These are phyloP conservation scores for Phytophthora brassicae DNA, from an alignment of 352 stramenopile genomes.

Conservation along the genomic window DNA sequence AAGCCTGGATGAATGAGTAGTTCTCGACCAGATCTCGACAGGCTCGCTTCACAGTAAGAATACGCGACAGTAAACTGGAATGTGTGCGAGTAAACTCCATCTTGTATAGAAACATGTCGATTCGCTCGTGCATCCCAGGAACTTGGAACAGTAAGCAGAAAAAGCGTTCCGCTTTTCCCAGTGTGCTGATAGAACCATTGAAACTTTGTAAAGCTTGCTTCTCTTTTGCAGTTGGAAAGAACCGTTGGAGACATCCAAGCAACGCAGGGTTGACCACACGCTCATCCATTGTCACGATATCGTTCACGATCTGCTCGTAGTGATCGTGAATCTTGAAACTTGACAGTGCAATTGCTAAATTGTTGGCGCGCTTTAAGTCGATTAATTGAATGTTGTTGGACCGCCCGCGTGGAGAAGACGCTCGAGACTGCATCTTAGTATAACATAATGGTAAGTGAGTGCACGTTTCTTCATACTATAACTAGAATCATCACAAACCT, in stretches of 20 bases:
- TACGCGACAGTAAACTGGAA: conserved; percentile 40
- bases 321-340: conserved; percentile 79
- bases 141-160: conserved; percentile 68
- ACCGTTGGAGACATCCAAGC: conserved; percentile 69
- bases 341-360: conserved; percentile 66
- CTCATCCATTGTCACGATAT: conserved; percentile 65
- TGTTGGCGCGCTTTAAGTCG: conserved; percentile 81
- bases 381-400: conserved; percentile 78
- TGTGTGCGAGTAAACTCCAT: conserved; percentile 59
- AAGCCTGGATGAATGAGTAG: conserved; percentile 54
- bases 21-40: conserved; percentile 74
- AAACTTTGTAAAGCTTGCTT: conserved; percentile 46
- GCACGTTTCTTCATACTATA: neutral
- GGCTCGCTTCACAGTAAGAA: conserved; percentile 62
- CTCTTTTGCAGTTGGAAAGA: conserved; percentile 77
- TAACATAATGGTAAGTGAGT: neutral
- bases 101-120: conserved; percentile 81
- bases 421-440: conserved; percentile 44
- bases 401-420: conserved; percentile 69
- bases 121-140: conserved; percentile 52
- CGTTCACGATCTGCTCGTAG: conserved; percentile 64
- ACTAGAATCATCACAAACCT: conserved; percentile 36
- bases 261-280: conserved; percentile 56
- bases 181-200: conserved; percentile 36
- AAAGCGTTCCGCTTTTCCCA: conserved; percentile 78